Evolutionary conservation across 2,329 filamentous ascomycete genomes (phyloP).

Genomic region (Arthrobotrys megalospora): DNA sequence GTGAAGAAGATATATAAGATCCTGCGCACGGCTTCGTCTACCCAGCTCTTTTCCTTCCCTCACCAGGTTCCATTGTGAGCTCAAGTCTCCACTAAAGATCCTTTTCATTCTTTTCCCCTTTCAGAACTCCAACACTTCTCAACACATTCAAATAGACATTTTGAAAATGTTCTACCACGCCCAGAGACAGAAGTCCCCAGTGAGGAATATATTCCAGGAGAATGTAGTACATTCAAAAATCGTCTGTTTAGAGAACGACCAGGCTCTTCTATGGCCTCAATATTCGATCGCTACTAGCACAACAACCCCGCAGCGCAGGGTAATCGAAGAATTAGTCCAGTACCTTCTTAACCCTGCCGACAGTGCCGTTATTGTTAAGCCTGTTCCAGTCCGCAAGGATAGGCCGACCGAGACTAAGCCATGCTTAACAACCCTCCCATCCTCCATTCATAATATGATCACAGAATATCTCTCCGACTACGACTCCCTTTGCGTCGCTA

Average conservation of each 20-base stretch:
- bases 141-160: conserved; percentile 36
- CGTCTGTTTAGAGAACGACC: conserved; percentile 54
- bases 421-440: conserved; percentile 34
- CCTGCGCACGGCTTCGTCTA: conserved; percentile 4
- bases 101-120: conserved; percentile 6
- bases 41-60: conserved; percentile 11
- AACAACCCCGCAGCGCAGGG: conserved; percentile 45
- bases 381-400: conserved; percentile 38
- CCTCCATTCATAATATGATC: conserved; percentile 48
- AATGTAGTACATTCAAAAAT: conserved; percentile 54
- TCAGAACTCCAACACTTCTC: conserved; percentile 35
- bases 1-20: conserved; percentile 40
- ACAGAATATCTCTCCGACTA: conserved; percentile 47
- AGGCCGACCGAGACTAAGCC: conserved; percentile 19
- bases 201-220: conserved; percentile 31
- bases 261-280: conserved; percentile 58
- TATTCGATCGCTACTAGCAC: conserved; percentile 38
- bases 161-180: conserved; percentile 54
- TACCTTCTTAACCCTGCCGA: conserved; percentile 47
- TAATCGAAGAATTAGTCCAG: conserved; percentile 56
- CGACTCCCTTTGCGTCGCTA: conserved; percentile 39
- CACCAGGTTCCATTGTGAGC: conserved; percentile 40
- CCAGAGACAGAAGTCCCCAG: conserved; percentile 36
- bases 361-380: conserved; percentile 41
- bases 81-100: conserved; percentile 16